These are phyloP conservation scores for Rhodotorula sp. DNA, from an alignment of 1,284 basidiomycete genomes.

Conservation along the genomic window DNA sequence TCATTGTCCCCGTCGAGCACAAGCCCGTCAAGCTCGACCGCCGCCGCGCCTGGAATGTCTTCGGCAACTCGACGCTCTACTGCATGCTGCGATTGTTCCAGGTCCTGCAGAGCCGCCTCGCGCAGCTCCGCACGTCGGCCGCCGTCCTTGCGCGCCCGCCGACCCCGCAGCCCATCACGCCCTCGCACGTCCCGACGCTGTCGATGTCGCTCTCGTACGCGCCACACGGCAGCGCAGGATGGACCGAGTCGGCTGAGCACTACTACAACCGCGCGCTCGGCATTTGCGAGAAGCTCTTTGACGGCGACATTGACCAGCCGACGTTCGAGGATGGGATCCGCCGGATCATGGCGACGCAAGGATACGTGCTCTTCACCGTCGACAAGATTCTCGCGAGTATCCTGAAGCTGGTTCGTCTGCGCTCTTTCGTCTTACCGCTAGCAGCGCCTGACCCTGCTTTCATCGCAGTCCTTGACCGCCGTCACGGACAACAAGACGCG, in stretches of 20 bases:
- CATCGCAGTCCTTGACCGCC: slow-evolving; percentile 30
- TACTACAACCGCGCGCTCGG: slow-evolving; percentile 87
- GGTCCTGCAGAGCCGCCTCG: slow-evolving; percentile 82
- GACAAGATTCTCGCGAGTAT: slow-evolving; percentile 50
- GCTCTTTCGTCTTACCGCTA: background rate
- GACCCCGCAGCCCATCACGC: slow-evolving; percentile 53
- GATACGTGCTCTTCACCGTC: slow-evolving; percentile 57
- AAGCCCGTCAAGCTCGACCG: slow-evolving; percentile 47
- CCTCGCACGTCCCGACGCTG: slow-evolving; percentile 35
- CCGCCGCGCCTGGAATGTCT: slow-evolving; percentile 61
- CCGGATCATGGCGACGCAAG: slow-evolving; percentile 95
- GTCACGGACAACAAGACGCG: slow-evolving; percentile 39
- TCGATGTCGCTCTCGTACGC: slow-evolving; percentile 55
- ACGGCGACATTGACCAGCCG: slow-evolving; percentile 83
- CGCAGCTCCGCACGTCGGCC: slow-evolving; percentile 58
- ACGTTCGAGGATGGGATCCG: slow-evolving; percentile 93
- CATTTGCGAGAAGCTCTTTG: slow-evolving; percentile 91
- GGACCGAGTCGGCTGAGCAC: slow-evolving; percentile 56
- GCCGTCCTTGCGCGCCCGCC: slow-evolving; percentile 37
- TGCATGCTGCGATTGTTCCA: slow-evolving; percentile 82
- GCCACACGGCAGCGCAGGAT: slow-evolving; percentile 52
- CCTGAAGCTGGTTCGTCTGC: slow-evolving; percentile 36
- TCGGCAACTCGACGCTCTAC: slow-evolving; percentile 91
- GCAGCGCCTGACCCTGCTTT: background rate
- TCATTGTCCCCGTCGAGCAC: slow-evolving; percentile 50